A percentile compares a stretch with the other conserved stretches of the same genome.
phyloP scores from a whole-genome alignment of 1,139 yeast genomes.

The Ashbya aceris region DNA sequence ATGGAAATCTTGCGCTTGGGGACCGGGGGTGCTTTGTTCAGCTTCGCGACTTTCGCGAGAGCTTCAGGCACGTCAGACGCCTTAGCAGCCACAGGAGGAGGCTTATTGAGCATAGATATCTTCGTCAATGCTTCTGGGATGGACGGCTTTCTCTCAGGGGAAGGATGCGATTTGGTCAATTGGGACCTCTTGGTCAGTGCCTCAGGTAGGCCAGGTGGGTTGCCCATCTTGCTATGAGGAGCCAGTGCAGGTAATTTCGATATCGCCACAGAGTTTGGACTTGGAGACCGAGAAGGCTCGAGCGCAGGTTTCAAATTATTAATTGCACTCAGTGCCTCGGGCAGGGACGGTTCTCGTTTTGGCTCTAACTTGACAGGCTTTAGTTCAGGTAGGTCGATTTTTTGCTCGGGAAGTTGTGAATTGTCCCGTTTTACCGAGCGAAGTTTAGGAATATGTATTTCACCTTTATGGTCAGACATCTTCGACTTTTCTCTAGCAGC shows the following conservation, averaged over 20 bases:
- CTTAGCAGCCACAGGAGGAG: conserved; percentile 10
- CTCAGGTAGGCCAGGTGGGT: conserved; percentile 11
- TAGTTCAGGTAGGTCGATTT: conserved; percentile 10
- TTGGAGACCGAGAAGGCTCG: not conserved
- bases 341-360: conserved; percentile 10
- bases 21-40: conserved; percentile 1
- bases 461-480: not conserved
- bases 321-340: conserved; percentile 14
- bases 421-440: conserved; percentile 7
- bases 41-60: conserved; percentile 1
- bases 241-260: conserved; percentile 5
- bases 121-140: conserved; percentile 7
- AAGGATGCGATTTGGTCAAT: conserved; percentile 1
- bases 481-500: not conserved
- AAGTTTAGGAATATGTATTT: conserved; percentile 8
- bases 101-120: conserved; percentile 11
- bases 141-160: conserved; percentile 1
- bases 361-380: conserved; percentile 7
- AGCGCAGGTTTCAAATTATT: conserved; percentile 5
- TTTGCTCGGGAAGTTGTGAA: not conserved
- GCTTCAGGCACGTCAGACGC: conserved; percentile 14
- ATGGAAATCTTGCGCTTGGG: conserved; percentile 1
- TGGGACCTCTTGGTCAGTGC: conserved; percentile 8
- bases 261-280: conserved; percentile 6
- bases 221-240: conserved; percentile 3